phyloP scores from a whole-genome alignment of 305 asterid species.

The Caryopteris hybrid region DNA sequence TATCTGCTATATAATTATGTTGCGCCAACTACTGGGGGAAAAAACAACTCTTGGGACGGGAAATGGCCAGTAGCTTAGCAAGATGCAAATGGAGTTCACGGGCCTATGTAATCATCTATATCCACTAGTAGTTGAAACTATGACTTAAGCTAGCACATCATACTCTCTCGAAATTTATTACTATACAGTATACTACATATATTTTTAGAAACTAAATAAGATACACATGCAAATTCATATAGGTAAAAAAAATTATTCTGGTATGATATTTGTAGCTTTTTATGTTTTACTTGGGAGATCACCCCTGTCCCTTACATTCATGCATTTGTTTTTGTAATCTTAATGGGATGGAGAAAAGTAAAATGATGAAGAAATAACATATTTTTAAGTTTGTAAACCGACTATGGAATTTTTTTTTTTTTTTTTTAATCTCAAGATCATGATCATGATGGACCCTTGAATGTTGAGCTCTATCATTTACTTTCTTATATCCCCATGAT shows the following conservation, averaged over 20 bases:
- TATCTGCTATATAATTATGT: not conserved
- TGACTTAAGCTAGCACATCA: not conserved
- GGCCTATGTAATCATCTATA: not conserved
- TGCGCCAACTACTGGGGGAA: not conserved
- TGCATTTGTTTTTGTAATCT: not conserved
- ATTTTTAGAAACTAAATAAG: not conserved
- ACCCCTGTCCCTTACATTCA: not conserved
- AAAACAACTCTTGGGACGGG: not conserved
- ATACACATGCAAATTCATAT: not conserved
- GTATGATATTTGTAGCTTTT: not conserved
- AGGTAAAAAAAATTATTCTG: not conserved
- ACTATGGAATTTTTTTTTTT: too few relatives aligned
- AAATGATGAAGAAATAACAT: too few relatives aligned
- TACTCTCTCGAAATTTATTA: not conserved
- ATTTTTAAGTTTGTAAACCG: not conserved
- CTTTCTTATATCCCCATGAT: not conserved
- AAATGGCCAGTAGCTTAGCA: not conserved
- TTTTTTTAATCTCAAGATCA: not conserved
- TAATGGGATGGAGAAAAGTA: not conserved
- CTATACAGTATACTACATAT: too few relatives aligned
- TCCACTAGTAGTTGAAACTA: not conserved
- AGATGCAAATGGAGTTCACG: not conserved
- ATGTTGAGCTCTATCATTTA: not conserved
- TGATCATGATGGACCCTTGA: not conserved
- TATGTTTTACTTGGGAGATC: not conserved